A percentile compares a stretch with the other conserved stretches of the same genome.
phyloP scores from a whole-genome alignment of 139 green algal genomes.

The Chlorella sp. region DNA sequence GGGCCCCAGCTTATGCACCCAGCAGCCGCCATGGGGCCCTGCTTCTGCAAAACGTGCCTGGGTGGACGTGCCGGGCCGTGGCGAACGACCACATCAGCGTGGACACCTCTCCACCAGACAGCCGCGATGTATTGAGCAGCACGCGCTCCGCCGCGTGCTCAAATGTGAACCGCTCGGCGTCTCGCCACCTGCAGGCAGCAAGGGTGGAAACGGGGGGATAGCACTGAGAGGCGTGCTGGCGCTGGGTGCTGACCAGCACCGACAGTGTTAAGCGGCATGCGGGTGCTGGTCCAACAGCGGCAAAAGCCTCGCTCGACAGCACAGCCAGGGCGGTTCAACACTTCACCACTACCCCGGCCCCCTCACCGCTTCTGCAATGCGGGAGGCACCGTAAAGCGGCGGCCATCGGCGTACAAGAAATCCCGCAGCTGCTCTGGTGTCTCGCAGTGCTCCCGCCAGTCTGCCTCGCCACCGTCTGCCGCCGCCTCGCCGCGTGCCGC shows the following conservation, averaged over 20 bases:
- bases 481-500: not conserved
- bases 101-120: not conserved
- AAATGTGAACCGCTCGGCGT: not conserved
- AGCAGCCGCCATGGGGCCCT: too few relatives aligned
- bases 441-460: not conserved
- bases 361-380: not conserved
- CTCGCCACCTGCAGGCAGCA: constrained; percentile 9
- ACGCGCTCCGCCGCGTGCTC: not conserved
- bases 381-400: not conserved
- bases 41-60: too few relatives aligned
- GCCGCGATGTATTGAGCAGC: not conserved
- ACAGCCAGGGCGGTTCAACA: too few relatives aligned
- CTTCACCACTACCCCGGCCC: not conserved
- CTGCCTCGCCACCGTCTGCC: not conserved
- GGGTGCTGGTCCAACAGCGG: too few relatives aligned
- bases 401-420: not conserved
- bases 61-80: constrained; percentile 18
- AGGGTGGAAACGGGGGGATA: too few relatives aligned
- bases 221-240: too few relatives aligned
- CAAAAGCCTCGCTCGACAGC: too few relatives aligned
- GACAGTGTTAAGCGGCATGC: too few relatives aligned
- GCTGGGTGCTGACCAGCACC: too few relatives aligned
- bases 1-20: too few relatives aligned
- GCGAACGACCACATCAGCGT: constrained; percentile 12
- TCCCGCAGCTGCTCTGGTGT: not conserved